A percentile compares a stretch with the other conserved stretches of the same genome.
Conservation (phyloP, 805 yeast species). For the Barnettozyma californica region DNA sequence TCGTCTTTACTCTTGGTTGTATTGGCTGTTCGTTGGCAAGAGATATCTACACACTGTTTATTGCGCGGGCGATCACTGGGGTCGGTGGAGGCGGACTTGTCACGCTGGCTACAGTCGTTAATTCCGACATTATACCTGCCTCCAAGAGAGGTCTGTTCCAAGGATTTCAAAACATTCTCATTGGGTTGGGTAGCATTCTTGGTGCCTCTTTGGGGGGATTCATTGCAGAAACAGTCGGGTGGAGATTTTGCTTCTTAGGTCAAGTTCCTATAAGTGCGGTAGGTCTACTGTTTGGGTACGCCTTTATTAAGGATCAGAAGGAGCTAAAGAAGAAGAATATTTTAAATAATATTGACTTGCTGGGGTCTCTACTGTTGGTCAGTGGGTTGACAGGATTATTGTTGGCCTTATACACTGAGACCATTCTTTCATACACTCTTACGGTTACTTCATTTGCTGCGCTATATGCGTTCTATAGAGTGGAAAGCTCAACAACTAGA, state of each 20-base stretch:
- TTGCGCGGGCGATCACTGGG: conserved; percentile 35
- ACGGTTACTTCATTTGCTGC: conserved; percentile 14
- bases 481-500: conserved; percentile 24
- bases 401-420: conserved; percentile 23
- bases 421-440: conserved; percentile 3
- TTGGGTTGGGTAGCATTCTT: conserved; percentile 32
- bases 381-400: conserved; percentile 30
- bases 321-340: conserved; percentile 17
- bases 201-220: conserved; percentile 38
- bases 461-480: conserved; percentile 15
- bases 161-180: conserved; percentile 34
- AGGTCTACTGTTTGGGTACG: conserved; percentile 27
- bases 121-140: conserved; percentile 33
- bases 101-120: conserved; percentile 34
- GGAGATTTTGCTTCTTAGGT: conserved; percentile 36
- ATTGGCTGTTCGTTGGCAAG: conserved; percentile 31
- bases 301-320: conserved; percentile 27
- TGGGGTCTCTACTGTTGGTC: conserved; percentile 31
- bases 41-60: conserved; percentile 26
- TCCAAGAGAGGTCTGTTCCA: conserved; percentile 36
- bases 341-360: conserved; percentile 28
- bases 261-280: conserved; percentile 31
- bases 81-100: conserved; percentile 39
- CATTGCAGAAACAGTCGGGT: conserved; percentile 31
- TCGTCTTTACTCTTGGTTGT: conserved; percentile 31